Conservation (phyloP, 2,329 filamentous ascomycete species). For the Tolypocladium pustulatum region DNA sequence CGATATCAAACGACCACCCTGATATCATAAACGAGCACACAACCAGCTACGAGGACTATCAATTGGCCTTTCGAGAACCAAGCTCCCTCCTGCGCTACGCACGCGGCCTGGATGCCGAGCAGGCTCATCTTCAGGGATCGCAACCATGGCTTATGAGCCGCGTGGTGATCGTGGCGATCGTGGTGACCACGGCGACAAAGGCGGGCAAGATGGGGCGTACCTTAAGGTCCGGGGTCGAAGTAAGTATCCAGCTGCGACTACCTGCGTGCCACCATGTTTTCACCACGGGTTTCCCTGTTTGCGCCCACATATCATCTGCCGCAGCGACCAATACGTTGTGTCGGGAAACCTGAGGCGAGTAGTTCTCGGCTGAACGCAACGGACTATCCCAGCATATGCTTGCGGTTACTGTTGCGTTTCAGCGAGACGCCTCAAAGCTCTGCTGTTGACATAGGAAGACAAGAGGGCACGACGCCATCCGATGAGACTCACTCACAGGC, state of each 20-base stretch:
- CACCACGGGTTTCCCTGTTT: background rate
- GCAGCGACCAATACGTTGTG: background rate
- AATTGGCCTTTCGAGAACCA: background rate
- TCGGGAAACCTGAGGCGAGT: no score
- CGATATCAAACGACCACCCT: background rate
- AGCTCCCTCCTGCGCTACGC: background rate
- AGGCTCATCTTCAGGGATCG: background rate
- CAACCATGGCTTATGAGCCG: constrained; percentile 42
- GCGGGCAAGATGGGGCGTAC: constrained; percentile 32
- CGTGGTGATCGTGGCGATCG: constrained; percentile 41
- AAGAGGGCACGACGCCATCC: background rate
- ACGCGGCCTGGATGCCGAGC: constrained; percentile 11
- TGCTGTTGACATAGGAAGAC: background rate
- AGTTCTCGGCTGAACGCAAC: background rate
- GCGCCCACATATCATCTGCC: background rate
- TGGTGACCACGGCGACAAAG: constrained; percentile 31
- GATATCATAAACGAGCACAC: background rate
- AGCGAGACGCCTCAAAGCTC: background rate
- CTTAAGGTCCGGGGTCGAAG: constrained; percentile 40
- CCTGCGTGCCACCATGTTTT: background rate
- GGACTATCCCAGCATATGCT: background rate
- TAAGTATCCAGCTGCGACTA: constrained; percentile 22
- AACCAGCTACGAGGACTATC: background rate
- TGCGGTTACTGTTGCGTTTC: background rate
- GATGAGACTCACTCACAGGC: background rate